Evolutionary conservation across 1,139 yeast genomes (phyloP).

Genomic region (Pichia sp.): DNA sequence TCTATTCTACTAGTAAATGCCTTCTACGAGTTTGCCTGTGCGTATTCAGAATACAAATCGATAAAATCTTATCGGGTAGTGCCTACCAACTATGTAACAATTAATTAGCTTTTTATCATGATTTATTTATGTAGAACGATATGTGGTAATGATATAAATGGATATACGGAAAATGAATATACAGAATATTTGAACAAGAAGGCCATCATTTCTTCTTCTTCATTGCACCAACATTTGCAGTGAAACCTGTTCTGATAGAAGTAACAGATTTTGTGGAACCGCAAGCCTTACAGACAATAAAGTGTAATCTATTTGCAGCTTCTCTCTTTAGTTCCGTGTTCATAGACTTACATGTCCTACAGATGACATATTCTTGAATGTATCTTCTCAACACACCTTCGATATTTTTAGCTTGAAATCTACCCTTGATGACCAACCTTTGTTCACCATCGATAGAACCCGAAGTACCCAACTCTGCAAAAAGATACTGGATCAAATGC

Average conservation of each 20-base stretch:
- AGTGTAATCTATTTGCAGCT: conserved; percentile 91
- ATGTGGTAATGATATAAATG: neutral
- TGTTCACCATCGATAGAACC: conserved; percentile 98
- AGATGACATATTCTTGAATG: conserved; percentile 93
- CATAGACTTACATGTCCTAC: conserved; percentile 98
- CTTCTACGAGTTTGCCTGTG: neutral
- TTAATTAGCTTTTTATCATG: neutral
- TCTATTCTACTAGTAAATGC: neutral
- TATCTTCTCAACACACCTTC: conserved; percentile 95
- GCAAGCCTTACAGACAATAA: conserved; percentile 96
- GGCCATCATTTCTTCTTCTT: conserved; percentile 53
- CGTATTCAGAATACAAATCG: conserved; percentile 2
- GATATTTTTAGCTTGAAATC: conserved; percentile 96
- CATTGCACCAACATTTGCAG: conserved; percentile 72
- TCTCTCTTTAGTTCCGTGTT: conserved; percentile 95
- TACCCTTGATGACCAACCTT: conserved; percentile 95
- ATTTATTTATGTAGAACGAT: conserved; percentile 3
- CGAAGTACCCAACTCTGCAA: conserved; percentile 98
- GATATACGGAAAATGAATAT: conserved; percentile 5
- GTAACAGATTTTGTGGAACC: conserved; percentile 97
- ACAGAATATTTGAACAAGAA: conserved; percentile 1
- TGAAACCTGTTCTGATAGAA: conserved; percentile 99
- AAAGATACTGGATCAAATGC: conserved; percentile 91
- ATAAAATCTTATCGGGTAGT: neutral
- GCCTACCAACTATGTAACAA: neutral